These are phyloP conservation scores for Mycena olivaceomarginata DNA, from an alignment of 768 basidiomycete species.

Conservation along the genomic window DNA sequence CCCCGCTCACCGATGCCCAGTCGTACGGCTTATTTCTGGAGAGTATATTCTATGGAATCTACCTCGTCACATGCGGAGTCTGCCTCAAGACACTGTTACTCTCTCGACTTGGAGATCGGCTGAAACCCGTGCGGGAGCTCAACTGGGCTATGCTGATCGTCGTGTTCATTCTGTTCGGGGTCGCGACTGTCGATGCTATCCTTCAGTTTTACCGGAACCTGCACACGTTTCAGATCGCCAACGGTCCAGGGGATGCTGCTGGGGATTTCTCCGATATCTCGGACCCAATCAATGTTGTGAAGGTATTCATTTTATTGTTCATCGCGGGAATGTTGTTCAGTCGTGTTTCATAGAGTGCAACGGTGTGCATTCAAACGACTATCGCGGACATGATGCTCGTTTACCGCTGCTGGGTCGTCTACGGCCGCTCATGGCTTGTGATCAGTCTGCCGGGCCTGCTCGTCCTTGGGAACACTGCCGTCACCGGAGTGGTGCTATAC, in stretches of 20 bases:
- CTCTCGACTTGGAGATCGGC: not conserved
- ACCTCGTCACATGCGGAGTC: slow-evolving; percentile 9
- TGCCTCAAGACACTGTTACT: not conserved
- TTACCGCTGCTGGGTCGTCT: slow-evolving; percentile 34
- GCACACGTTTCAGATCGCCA: slow-evolving; percentile 1
- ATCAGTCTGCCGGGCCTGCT: slow-evolving; percentile 20
- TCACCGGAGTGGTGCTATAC: not conserved
- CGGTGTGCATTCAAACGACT: not conserved
- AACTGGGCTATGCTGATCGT: slow-evolving; percentile 24
- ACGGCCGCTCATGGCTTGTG: slow-evolving; percentile 21
- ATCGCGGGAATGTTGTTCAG: not conserved
- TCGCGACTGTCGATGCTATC: slow-evolving; percentile 23
- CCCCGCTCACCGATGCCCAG: not conserved
- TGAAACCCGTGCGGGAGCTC: not conserved
- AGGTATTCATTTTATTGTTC: not conserved
- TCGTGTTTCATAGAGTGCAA: no score
- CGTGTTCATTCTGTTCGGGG: not conserved
- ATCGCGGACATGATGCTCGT: not conserved
- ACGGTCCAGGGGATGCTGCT: not conserved
- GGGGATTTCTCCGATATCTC: not conserved
- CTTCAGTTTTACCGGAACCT: not conserved
- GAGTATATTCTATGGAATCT: slow-evolving; percentile 25
- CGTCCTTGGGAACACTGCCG: slow-evolving; percentile 3
- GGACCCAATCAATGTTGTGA: slow-evolving; percentile 13
- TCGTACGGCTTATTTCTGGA: slow-evolving; percentile 8